These are phyloP conservation scores for Mortierella sp. DNA, from an alignment of 371 early-diverging fungal genomes.

Conservation along the genomic window DNA sequence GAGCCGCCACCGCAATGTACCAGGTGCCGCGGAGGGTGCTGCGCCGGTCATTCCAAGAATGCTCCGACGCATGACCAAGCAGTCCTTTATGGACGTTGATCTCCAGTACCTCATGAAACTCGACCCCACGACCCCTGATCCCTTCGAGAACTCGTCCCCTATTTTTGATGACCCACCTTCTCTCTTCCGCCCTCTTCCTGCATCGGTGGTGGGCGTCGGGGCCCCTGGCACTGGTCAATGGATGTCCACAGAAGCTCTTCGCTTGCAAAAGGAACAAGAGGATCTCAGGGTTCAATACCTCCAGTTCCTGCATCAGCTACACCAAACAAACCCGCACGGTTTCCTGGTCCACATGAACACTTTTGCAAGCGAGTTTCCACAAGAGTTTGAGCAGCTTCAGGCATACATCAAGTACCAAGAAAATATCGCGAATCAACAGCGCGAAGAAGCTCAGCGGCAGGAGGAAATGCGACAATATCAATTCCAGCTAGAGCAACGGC, in stretches of 20 bases:
- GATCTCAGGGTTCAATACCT: conserved; percentile 48
- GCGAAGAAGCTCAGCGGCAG: conserved; percentile 27
- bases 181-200: conserved; percentile 46
- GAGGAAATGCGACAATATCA: conserved; percentile 53
- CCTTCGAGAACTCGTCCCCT: conserved; percentile 46
- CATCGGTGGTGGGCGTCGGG: conserved; percentile 13
- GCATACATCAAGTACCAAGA: conserved; percentile 46
- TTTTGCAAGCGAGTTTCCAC: conserved; percentile 43
- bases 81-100: conserved; percentile 54
- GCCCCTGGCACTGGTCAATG: conserved; percentile 28
- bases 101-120: conserved; percentile 48
- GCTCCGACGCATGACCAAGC: conserved; percentile 50
- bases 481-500: conserved; percentile 33
- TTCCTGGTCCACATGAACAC: conserved; percentile 53
- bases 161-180: conserved; percentile 50
- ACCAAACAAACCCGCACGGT: conserved; percentile 36
- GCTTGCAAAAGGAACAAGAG: conserved; percentile 52
- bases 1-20: conserved; percentile 40
- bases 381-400: conserved; percentile 47
- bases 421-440: conserved; percentile 24
- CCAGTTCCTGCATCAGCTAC: conserved; percentile 43
- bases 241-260: conserved; percentile 40
- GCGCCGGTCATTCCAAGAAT: conserved; percentile 37
- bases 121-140: conserved; percentile 44
- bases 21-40: conserved; percentile 3